Base-by-base conservation (phyloP, 768 basidiomycete genomes). In the Coprinopsis strossmayeri region DNA sequence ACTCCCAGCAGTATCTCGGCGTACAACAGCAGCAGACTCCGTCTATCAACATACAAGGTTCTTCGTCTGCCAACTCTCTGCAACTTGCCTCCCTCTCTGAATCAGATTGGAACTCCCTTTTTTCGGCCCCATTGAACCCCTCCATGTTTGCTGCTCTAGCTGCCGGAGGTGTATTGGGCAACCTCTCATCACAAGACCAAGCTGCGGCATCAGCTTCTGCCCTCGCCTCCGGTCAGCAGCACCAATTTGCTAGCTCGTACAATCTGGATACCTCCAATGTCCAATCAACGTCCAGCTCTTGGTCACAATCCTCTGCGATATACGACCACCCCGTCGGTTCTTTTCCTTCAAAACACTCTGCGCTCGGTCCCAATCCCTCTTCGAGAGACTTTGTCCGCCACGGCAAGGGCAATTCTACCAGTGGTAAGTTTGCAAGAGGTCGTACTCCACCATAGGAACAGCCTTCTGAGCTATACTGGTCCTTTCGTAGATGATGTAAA, bases 51-150 rank as follows among this genome's bases (percentile, higher is more conserved):
- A 26, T 26, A 15, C 35, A 38, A 17, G 35, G 35, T 5, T 25
- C 48, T 45, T 34, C 62, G 51, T 53, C 50, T 46, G 44, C 49
- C 42, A 46, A 28, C n/a, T 30, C 53, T 41, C 39, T 50, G n/a
- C 27, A 48, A 46, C 46, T 47, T 57, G n/a, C 54, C 57, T 57
- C 58, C 28, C 59, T 64, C 40, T 55, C 59, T 27, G 57, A 53
- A 51, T 55, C 66, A 52, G 66, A 73, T 58, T 87, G 85, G 85
- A 65, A 62, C 21, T 66, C 70, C 54, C 45, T 84, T 17, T 84
- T 84, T 61, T 69, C 83, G n/a, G 61, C 75, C 2, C 79, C 86
- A 1, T 68, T 86, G 43, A 73, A 82, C 51, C 79, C 82, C 4
- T 60, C 73, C 37, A 66, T 79, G 27, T 85, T 84, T 56, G 76